phyloP scores from a whole-genome alignment of 495 filamentous ascomycete genomes.

The Podospora tetraspora region DNA sequence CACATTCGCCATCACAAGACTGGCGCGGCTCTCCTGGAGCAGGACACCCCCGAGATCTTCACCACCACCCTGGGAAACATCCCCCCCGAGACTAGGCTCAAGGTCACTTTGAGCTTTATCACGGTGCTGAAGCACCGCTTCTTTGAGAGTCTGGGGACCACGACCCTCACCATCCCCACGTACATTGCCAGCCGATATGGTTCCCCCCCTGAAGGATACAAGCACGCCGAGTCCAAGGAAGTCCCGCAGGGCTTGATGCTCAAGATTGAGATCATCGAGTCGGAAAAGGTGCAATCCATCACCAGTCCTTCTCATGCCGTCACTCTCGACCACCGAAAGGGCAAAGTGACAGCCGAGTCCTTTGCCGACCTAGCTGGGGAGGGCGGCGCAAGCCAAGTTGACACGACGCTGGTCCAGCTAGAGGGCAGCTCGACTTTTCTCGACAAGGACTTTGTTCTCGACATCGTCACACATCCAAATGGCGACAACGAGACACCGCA shows the following conservation, averaged over 20 bases:
- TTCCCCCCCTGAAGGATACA: constrained; percentile 13
- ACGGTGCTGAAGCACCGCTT: constrained; percentile 18
- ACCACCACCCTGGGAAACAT: constrained; percentile 19
- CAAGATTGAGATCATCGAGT: constrained; percentile 1
- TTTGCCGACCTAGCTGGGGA: constrained; percentile 18
- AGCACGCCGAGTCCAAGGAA: background rate
- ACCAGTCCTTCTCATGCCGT: constrained; percentile 8
- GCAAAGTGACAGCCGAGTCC: background rate
- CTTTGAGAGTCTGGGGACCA: background rate
- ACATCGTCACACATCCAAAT: constrained; percentile 4
- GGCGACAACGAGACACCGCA: constrained; percentile 7
- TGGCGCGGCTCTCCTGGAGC: constrained; percentile 12
- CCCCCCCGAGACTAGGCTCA: constrained; percentile 13
- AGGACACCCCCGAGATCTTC: constrained; percentile 19
- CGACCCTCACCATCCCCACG: constrained; percentile 15
- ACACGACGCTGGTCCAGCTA: constrained; percentile 7
- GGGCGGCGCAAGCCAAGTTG: background rate
- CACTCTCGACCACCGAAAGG: constrained; percentile 3
- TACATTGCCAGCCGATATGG: constrained; percentile 18
- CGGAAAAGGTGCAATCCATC: constrained; percentile 8
- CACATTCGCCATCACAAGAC: constrained; percentile 9
- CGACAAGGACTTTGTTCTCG: constrained; percentile 19
- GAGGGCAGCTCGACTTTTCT: constrained; percentile 5
- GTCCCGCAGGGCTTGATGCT: constrained; percentile 8
- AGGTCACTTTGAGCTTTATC: constrained; percentile 13